Base-by-base conservation (phyloP, 139 green algal genomes). In the Asterochloris erici region DNA sequence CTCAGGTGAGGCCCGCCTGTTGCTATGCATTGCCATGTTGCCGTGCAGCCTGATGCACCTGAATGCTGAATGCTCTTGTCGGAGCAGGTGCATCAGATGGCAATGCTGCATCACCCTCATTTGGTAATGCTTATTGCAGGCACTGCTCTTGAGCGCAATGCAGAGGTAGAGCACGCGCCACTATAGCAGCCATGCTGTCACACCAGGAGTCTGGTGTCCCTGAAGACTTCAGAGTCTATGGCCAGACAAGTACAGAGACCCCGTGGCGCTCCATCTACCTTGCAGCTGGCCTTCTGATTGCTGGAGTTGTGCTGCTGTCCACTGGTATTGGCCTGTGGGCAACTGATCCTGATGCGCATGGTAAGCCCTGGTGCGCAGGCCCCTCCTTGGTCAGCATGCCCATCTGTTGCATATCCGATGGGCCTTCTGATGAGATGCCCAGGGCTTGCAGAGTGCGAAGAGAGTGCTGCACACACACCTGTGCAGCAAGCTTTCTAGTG, bases 321-420 rank as follows among this genome's bases (percentile, higher is more conserved):
- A 80, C 76, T 70, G 76, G 76, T 24, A 69, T 80, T 54, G 76
- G 60, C 24, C 24, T 80, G n/a, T 80, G 76, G 76, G 54, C 60
- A 19, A 80, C 76, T 70, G 76, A 80, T 27, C 76, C 76, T 69
- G 21, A 80, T 47, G 76, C 76, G 14, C 76, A 80, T 21, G 76
- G 76, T 80, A 27, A 13, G 76, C 11, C 9, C 54, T 80, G 61
- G 15, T 79, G 11, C 16, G 11, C 47, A 23, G 23, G 74, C 19
- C 68, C 24, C 47, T n/a, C 54, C 24, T 68, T 11, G 10, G 9
- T 28, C 21, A 54, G 38, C 2, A 6, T 54, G 38, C 38, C 38
- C 38, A 54, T 54, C 38, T 54, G 38, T 54, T 54, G 38, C 38
- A 54, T 6, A 54, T 54, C 4, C 38, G 38, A 54, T 54, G 38